Base-by-base conservation (phyloP, 2,329 filamentous ascomycete species). In the Colletotrichum eleusines region DNA sequence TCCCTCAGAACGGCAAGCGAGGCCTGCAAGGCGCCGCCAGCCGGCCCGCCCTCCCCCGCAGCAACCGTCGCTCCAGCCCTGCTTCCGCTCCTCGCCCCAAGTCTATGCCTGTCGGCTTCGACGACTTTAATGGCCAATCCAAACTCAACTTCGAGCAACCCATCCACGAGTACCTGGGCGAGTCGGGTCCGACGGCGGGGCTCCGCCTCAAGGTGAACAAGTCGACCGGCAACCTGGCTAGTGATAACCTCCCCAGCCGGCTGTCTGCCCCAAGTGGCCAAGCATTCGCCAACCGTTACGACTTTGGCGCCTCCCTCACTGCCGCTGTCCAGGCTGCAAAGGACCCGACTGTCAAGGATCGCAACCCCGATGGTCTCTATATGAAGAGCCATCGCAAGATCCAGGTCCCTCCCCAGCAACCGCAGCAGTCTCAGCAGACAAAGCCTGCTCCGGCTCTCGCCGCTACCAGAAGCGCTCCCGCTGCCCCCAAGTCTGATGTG, bases 201-300 rank as follows among this genome's bases (percentile, higher is more conserved):
- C 86, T 95, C 70, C 90, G 91, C 74, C 86, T 96, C 68, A 94
- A 94, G 84, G 87, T 89, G 69, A 89, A 90, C 71, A 89, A 90
- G 78, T 92, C 93, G 20, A 83, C 86, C 38, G 79, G 86, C 55
- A 90, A 88, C 74, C 80, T 93, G 65, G 87, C 92, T 31, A 89
- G 88, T 64, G 90, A 93, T 73, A 89, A 87, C 74, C 77, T 90
- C 26, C 77, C 87, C 75, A 81, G 84, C 76, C 79, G 84, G 42
- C 78, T 89, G 31, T 79, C 86, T 0, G 82, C 87, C 2, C 87
- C 88, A 1, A 90, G 88, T 74, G 89, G 90, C 33, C 90, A 93
- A 76, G 92, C 91, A 23, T 98, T 98, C 80, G 93, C 94, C 57
- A 95, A 95, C 80, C 92, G 96, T 64, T 99, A 99, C 80, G 95